Percentiles rank a stretch among this genome's conserved stretches.
phyloP scores from a whole-genome alignment of 495 filamentous ascomycete genomes.

The Hypoxylon crocopeplum region DNA sequence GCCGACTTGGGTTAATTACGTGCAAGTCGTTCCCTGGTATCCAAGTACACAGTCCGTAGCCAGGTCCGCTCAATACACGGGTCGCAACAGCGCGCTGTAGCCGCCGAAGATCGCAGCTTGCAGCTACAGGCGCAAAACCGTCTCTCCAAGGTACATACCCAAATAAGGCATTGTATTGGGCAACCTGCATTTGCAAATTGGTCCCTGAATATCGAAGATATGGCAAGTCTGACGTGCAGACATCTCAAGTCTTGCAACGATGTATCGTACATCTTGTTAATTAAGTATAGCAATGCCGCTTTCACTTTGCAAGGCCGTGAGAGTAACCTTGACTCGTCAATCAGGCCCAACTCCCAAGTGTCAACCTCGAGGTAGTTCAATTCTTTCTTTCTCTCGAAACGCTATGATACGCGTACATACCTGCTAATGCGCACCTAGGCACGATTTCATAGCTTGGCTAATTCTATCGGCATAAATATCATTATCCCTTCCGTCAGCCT shows the following conservation, averaged over 20 bases:
- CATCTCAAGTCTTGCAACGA: background rate
- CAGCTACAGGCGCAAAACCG: too few species aligned
- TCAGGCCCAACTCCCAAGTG: too few species aligned
- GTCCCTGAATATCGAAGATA: constrained; percentile 31
- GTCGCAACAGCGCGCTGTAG: constrained; percentile 35
- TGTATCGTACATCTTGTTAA: background rate
- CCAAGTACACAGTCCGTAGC: constrained; percentile 20
- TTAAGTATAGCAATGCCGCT: background rate
- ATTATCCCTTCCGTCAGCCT: too few species aligned
- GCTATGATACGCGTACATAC: too few species aligned
- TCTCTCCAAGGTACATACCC: background rate
- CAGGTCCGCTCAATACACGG: constrained; percentile 21
- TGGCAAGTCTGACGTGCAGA: constrained; percentile 10
- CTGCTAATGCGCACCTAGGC: too few species aligned
- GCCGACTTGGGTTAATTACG: constrained; percentile 25
- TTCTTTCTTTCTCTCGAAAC: too few species aligned
- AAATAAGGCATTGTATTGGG: background rate
- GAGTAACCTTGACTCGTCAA: background rate
- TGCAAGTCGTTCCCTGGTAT: constrained; percentile 14
- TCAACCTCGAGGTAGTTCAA: too few species aligned
- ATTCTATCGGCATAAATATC: too few species aligned
- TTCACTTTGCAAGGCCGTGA: background rate
- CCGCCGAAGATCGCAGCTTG: constrained; percentile 38
- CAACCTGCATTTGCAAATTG: constrained; percentile 10
- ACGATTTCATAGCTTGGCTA: too few species aligned